Conservation (phyloP, 371 early-diverging fungal species). For the Entomophthora muscae region DNA sequence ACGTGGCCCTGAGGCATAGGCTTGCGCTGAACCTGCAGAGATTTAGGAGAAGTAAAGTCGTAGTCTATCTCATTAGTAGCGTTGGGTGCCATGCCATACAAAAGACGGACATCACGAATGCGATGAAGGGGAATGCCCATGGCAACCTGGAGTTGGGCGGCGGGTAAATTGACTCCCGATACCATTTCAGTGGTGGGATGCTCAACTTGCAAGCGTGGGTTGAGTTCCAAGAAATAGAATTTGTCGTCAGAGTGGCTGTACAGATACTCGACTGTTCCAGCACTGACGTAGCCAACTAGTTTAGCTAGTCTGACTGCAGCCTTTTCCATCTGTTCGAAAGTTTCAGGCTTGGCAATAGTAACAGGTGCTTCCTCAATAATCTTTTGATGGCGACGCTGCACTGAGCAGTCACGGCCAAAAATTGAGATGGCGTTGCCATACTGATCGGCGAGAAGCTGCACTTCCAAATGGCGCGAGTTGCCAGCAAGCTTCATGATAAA, state of each 20-base stretch:
- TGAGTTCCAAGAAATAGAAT: conserved; percentile 95
- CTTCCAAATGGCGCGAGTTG: conserved; percentile 93
- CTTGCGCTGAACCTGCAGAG: conserved; percentile 62
- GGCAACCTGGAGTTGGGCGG: conserved; percentile 92
- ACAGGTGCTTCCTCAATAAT: conserved; percentile 90
- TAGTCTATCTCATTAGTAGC: conserved; percentile 84
- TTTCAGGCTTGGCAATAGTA: conserved; percentile 13
- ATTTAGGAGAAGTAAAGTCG: conserved; percentile 57
- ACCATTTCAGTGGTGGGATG: too few relatives aligned
- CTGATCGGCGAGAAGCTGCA: too few relatives aligned
- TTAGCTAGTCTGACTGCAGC: conserved; percentile 78
- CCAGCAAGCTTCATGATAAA: too few relatives aligned
- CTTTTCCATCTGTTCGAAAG: too few relatives aligned
- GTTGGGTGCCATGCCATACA: too few relatives aligned
- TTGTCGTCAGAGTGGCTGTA: conserved; percentile 69
- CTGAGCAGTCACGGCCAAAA: too few relatives aligned
- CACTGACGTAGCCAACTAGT: conserved; percentile 74
- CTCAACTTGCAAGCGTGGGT: too few relatives aligned
- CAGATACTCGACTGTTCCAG: too few relatives aligned
- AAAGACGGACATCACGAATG: conserved; percentile 85
- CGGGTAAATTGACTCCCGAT: too few relatives aligned
- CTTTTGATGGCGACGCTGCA: too few relatives aligned
- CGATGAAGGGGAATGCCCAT: conserved; percentile 75
- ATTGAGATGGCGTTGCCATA: too few relatives aligned
- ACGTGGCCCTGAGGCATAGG: conserved; percentile 62